These are phyloP conservation scores for Sarocladiaceae sp. DNA, from an alignment of 2,329 filamentous ascomycete species.

Conservation along the genomic window DNA sequence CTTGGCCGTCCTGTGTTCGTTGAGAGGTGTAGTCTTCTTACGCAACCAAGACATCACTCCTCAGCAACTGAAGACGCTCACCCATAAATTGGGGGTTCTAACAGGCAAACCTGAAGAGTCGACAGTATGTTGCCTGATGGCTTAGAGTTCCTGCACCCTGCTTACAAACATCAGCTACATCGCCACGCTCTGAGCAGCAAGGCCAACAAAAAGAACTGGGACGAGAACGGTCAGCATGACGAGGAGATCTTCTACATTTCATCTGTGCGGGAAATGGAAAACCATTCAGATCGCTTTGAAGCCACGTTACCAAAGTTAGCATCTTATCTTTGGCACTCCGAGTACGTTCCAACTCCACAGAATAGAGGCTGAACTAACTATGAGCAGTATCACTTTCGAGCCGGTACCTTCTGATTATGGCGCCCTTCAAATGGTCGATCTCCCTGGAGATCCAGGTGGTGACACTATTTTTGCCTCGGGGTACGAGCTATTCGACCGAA, in stretches of 20 bases:
- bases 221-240: constrained; percentile 46
- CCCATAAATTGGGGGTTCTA: constrained; percentile 52
- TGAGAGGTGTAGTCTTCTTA: constrained; percentile 60
- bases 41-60: constrained; percentile 53
- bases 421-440: constrained; percentile 42
- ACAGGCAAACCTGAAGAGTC: constrained; percentile 52
- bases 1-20: constrained; percentile 27
- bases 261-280: constrained; percentile 29
- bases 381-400: constrained; percentile 51
- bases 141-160: background rate
- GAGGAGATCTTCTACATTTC: constrained; percentile 54
- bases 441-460: constrained; percentile 44
- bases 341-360: constrained; percentile 29
- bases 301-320: constrained; percentile 27
- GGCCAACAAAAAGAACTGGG: background rate
- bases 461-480: constrained; percentile 56
- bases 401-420: constrained; percentile 51
- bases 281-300: constrained; percentile 2
- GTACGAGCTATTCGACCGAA: constrained; percentile 53
- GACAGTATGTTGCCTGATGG: constrained; percentile 16
- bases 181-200: constrained; percentile 49
- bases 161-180: constrained; percentile 33
- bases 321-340: constrained; percentile 38
- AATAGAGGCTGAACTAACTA: constrained; percentile 18
- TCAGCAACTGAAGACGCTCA: constrained; percentile 53